Evolutionary conservation across 257 asterid genomes (phyloP).

Genomic region (Plectranthus barbatus): DNA sequence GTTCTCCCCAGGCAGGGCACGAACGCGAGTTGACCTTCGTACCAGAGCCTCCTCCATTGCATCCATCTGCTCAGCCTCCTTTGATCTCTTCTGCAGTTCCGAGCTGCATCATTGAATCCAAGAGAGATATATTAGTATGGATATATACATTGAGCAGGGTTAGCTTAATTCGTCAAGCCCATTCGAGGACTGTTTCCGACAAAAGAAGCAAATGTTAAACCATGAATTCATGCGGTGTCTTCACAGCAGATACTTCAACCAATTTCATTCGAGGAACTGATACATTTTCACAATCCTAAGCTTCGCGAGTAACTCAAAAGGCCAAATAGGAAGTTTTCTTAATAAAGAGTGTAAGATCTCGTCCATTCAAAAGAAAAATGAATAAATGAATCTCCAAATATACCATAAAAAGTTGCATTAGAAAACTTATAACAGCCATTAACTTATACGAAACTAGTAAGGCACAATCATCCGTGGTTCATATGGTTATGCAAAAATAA

Average conservation of each 20-base stretch:
- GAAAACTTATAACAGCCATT: too few species aligned
- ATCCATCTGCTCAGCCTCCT: conserved; percentile 40
- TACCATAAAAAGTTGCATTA: too few species aligned
- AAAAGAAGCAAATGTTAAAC: neutral
- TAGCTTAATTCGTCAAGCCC: neutral
- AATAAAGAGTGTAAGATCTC: neutral
- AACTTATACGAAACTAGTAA: too few species aligned
- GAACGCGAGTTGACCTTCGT: conserved; percentile 86
- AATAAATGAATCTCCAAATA: neutral
- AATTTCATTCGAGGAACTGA: neutral
- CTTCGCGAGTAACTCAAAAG: neutral
- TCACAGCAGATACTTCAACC: neutral
- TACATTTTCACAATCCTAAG: neutral
- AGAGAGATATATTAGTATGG: neutral
- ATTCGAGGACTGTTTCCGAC: neutral
- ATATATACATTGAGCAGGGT: neutral
- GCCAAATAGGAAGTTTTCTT: neutral
- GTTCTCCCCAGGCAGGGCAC: conserved; percentile 72
- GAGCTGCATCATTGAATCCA: conserved; percentile 35
- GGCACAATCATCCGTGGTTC: neutral
- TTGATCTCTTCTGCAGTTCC: conserved; percentile 53
- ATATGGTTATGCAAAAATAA: too few species aligned
- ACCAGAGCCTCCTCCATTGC: conserved; percentile 68
- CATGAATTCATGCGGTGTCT: neutral
- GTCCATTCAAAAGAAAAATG: neutral